phyloP scores from a whole-genome alignment of 2,329 filamentous ascomycete species.

The Exophiala alcalophila region DNA sequence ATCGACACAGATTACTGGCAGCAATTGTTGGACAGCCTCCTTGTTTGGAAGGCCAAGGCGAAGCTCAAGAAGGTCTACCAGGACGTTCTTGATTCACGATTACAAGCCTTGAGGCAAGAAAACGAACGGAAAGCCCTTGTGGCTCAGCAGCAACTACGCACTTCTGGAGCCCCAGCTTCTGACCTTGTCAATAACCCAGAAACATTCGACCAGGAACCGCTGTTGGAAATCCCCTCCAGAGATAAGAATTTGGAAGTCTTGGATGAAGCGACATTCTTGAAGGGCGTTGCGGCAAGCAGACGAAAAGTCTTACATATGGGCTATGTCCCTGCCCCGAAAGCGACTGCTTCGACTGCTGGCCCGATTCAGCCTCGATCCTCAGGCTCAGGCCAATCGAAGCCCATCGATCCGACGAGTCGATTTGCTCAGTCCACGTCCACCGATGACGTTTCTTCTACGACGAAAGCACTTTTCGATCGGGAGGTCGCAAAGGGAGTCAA shows the following conservation, averaged over 20 bases:
- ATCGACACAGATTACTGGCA: constrained; percentile 99
- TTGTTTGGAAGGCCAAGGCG: constrained; percentile 89
- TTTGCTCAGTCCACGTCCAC: constrained; percentile 10
- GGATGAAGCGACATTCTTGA: constrained; percentile 55
- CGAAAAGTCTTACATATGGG: constrained; percentile 62
- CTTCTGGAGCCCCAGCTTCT: constrained; percentile 35
- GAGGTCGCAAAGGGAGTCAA: constrained; percentile 87
- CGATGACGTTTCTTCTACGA: constrained; percentile 44
- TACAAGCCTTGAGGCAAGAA: constrained; percentile 63
- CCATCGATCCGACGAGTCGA: constrained; percentile 34
- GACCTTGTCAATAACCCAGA: constrained; percentile 39
- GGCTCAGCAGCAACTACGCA: constrained; percentile 32
- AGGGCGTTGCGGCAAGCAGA: constrained; percentile 56
- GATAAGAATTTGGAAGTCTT: constrained; percentile 60
- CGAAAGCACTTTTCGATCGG: constrained; percentile 84
- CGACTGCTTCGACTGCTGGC: constrained; percentile 19
- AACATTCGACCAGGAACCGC: constrained; percentile 62
- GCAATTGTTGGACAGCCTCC: constrained; percentile 77
- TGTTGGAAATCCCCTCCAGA: constrained; percentile 61
- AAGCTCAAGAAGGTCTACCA: constrained; percentile 76
- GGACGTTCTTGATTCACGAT: constrained; percentile 67
- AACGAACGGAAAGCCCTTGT: constrained; percentile 64
- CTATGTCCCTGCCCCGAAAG: constrained; percentile 61
- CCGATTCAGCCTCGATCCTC: constrained; percentile 27
- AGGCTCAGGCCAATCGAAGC: constrained; percentile 4